Conservation (phyloP, 139 green algal genomes). For the Closterium sp. region DNA sequence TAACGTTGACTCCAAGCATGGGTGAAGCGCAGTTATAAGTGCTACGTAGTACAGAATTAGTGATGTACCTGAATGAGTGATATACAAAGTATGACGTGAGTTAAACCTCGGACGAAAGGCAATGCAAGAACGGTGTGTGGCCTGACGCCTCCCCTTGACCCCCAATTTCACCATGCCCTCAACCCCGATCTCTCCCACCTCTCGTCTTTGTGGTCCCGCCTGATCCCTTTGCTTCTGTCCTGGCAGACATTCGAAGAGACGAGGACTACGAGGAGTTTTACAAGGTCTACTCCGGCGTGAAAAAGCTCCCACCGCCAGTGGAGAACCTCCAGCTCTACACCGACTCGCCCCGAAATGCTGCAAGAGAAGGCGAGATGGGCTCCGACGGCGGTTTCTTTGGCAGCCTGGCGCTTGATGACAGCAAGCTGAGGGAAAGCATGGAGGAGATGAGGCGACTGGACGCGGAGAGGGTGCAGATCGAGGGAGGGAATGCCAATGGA, state of each 20-base stretch:
- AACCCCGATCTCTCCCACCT: not conserved
- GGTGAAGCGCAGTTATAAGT: too few relatives aligned
- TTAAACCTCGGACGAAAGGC: too few relatives aligned
- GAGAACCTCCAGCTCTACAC: constrained; percentile 36
- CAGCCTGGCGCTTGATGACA: not conserved
- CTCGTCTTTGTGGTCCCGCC: not conserved
- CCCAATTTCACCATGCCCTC: not conserved
- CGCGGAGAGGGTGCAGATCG: not conserved
- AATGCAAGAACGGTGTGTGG: too few relatives aligned
- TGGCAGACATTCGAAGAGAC: constrained; percentile 42
- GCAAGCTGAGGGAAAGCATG: not conserved
- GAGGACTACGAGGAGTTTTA: constrained; percentile 50
- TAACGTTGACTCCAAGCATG: not conserved
- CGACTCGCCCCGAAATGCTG: not conserved
- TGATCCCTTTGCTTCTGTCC: not conserved
- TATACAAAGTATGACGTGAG: too few relatives aligned
- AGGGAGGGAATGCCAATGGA: not conserved
- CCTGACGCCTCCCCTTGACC: too few relatives aligned
- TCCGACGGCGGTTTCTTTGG: not conserved
- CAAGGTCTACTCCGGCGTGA: constrained; percentile 38
- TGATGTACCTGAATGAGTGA: too few relatives aligned
- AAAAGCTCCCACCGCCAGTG: constrained; percentile 47
- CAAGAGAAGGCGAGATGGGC: not conserved
- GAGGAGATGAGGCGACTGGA: not conserved
- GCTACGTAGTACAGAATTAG: too few relatives aligned